A percentile compares a stretch with the other conserved stretches of the same genome.
phyloP scores from a whole-genome alignment of 768 basidiomycete genomes.

The Imleria badia region DNA sequence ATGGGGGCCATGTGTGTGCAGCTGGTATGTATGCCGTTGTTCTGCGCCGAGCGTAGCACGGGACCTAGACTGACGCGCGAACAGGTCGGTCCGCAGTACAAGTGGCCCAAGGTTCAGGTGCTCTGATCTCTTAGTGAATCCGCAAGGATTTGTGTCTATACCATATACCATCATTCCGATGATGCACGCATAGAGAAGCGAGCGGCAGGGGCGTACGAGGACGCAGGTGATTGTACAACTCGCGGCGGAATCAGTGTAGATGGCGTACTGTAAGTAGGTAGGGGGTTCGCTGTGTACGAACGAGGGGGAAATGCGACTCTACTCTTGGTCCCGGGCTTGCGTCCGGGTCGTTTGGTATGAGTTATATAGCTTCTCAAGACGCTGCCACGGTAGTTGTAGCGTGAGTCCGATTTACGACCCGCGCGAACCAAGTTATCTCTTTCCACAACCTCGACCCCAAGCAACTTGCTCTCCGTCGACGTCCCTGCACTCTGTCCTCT shows the following conservation, averaged over 20 bases:
- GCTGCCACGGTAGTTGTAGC: neutral
- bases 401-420: neutral
- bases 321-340: too few relatives aligned
- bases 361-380: neutral
- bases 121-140: neutral
- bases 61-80: too few relatives aligned
- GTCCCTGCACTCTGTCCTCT: constrained; percentile 1
- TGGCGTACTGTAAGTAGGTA: too few relatives aligned
- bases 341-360: too few relatives aligned
- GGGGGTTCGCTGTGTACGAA: too few relatives aligned
- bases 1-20: constrained; percentile 73
- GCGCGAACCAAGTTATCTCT: neutral
- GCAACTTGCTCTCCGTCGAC: constrained; percentile 12
- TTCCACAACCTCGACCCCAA: constrained; percentile 5
- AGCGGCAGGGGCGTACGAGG: too few relatives aligned
- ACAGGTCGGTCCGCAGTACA: neutral
- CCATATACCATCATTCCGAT: too few relatives aligned
- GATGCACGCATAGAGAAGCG: too few relatives aligned
- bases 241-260: too few relatives aligned
- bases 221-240: too few relatives aligned
- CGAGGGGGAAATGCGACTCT: too few relatives aligned
- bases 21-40: neutral
- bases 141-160: too few relatives aligned
- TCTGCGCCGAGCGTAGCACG: neutral
- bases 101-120: neutral